phyloP scores from a whole-genome alignment of 768 basidiomycete species.

The Russula sp. region DNA sequence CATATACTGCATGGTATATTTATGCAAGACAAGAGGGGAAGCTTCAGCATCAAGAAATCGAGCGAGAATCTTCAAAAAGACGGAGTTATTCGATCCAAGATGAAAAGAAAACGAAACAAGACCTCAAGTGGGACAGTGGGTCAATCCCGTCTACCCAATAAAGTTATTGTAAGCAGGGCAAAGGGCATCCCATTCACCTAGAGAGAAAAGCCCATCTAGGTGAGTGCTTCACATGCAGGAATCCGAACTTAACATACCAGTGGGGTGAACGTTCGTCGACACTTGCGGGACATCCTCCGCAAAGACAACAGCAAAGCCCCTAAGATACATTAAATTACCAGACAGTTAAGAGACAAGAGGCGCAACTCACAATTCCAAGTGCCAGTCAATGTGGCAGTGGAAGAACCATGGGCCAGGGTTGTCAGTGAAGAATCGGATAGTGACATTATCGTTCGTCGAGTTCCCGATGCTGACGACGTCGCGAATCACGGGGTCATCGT shows the following conservation, averaged over 20 bases:
- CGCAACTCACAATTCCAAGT: slow-evolving; percentile 9
- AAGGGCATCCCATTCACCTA: slow-evolving; percentile 5
- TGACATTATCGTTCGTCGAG: slow-evolving; percentile 4
- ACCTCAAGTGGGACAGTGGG: too few species aligned
- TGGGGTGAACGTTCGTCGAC: background rate
- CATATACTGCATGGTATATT: background rate
- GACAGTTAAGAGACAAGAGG: too few species aligned
- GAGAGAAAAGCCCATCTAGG: background rate
- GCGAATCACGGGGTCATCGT: slow-evolving; percentile 35
- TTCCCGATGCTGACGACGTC: slow-evolving; percentile 33
- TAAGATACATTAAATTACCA: background rate
- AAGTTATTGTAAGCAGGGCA: background rate
- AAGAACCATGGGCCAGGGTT: slow-evolving; percentile 26
- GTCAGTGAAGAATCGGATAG: slow-evolving; percentile 27
- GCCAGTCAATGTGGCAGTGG: slow-evolving; percentile 28
- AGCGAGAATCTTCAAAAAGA: background rate
- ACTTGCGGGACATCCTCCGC: slow-evolving; percentile 10
- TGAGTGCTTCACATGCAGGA: background rate
- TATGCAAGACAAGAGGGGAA: background rate
- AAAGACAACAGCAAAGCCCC: slow-evolving; percentile 9
- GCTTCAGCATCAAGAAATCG: background rate
- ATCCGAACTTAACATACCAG: background rate
- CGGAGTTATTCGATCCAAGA: background rate
- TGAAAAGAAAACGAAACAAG: background rate
- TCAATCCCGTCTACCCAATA: background rate